phyloP scores from a whole-genome alignment of 495 filamentous ascomycete species.

The Hypoxylon fragiforme region DNA sequence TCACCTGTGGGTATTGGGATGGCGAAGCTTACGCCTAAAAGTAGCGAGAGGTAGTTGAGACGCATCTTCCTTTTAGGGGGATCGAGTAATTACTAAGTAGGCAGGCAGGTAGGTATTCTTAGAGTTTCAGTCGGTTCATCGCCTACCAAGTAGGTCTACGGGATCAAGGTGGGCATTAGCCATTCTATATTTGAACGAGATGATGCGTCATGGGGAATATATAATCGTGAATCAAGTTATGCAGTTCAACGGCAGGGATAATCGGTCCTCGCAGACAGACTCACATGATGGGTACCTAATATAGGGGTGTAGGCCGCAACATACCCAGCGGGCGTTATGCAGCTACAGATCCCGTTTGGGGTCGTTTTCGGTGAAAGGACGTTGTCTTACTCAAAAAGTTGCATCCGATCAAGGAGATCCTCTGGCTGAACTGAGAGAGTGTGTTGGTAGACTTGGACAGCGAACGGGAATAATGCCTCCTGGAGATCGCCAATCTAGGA shows the following conservation, averaged over 20 bases:
- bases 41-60: neutral
- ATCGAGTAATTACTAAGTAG: neutral
- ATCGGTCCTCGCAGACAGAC: neutral
- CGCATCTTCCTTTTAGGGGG: neutral
- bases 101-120: neutral
- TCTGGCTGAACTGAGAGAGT: no score
- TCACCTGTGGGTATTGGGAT: neutral
- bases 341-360: no score
- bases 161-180: neutral
- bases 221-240: neutral
- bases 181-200: neutral
- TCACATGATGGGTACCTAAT: no score
- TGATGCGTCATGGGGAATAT: neutral
- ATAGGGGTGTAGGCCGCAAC: no score
- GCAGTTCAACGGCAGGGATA: neutral
- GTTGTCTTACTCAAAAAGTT: no score
- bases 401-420: no score
- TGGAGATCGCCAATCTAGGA: no score
- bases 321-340: no score
- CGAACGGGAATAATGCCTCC: no score
- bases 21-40: neutral
- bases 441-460: no score
- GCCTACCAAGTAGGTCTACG: neutral
- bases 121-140: neutral
- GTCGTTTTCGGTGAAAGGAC: no score